These are phyloP conservation scores for Fusarium bactridioides DNA, from an alignment of 2,329 filamentous ascomycete species.

Conservation along the genomic window DNA sequence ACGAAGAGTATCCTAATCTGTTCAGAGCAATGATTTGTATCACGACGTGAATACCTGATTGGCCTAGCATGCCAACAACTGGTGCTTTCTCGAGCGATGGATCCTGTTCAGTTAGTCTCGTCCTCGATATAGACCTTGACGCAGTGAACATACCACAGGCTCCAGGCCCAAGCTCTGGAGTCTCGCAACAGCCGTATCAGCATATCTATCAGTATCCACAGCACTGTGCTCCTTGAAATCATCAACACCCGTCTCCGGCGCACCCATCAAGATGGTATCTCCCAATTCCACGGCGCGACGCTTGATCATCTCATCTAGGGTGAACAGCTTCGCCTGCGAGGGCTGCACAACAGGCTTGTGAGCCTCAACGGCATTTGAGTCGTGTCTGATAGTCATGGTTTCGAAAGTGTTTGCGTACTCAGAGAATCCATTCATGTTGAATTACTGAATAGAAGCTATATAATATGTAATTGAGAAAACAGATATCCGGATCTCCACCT, in stretches of 20 bases:
- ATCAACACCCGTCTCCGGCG: conserved; percentile 14
- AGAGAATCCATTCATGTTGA: accelerated
- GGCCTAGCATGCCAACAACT: conserved; percentile 32
- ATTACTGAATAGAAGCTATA: not conserved
- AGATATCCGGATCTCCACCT: conserved; percentile 12
- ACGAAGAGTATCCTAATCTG: conserved; percentile 30
- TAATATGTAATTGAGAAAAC: not conserved
- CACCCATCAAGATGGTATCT: conserved; percentile 16
- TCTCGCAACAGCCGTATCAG: conserved; percentile 31
- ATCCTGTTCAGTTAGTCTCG: conserved; percentile 16
- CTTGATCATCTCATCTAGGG: conserved; percentile 32
- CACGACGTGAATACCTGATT: conserved; percentile 30
- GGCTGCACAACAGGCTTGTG: not conserved
- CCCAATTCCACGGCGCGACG: conserved; percentile 22
- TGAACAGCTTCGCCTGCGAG: conserved; percentile 29
- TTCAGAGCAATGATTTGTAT: conserved; percentile 36
- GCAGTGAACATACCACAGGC: conserved; percentile 12
- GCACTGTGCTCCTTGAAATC: conserved; percentile 36
- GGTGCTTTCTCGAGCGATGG: conserved; percentile 14
- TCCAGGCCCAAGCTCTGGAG: conserved; percentile 20
- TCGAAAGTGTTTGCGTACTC: not conserved
- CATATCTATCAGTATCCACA: conserved; percentile 28
- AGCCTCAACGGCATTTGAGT: conserved; percentile 10
- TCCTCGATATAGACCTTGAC: accelerated
- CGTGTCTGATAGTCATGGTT: conserved; percentile 37